Percentiles rank a stretch among this genome's conserved stretches.
phyloP scores from a whole-genome alignment of 176 grass and related monocot species.

The Cocos nucifera region DNA sequence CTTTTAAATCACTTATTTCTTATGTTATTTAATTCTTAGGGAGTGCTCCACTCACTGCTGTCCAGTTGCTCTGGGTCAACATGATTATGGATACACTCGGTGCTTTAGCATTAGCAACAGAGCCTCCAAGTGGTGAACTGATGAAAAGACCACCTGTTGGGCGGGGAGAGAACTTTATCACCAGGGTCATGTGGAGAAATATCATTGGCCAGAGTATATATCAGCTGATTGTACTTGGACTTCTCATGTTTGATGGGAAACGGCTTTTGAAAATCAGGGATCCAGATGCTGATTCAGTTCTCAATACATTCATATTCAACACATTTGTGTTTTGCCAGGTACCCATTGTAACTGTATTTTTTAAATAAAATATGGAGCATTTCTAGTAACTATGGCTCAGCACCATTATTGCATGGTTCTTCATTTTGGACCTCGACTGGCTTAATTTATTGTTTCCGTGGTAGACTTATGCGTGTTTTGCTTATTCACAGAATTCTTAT shows the following conservation, averaged over 20 bases:
- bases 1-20: too few species aligned
- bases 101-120: conserved; percentile 77
- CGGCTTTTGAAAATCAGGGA: conserved; percentile 28
- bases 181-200: conserved; percentile 89
- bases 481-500: too few species aligned
- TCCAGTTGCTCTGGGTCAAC: conserved; percentile 93
- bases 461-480: too few species aligned
- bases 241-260: conserved; percentile 56
- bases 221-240: conserved; percentile 68
- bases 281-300: conserved; percentile 16
- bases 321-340: conserved; percentile 92
- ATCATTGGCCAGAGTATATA: conserved; percentile 79
- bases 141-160: conserved; percentile 70
- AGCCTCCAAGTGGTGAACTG: conserved; percentile 53
- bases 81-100: conserved; percentile 96
- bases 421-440: too few species aligned
- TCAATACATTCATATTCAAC: conserved; percentile 92
- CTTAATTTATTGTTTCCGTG: too few species aligned
- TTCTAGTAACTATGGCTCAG: too few species aligned
- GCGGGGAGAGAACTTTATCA: conserved; percentile 62
- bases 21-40: conserved; percentile 29
- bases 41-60: conserved; percentile 72
- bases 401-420: too few species aligned
- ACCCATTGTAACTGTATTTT: not conserved
- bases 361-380: too few species aligned